Evolutionary conservation across 2,329 filamentous ascomycete genomes (phyloP).

Genomic region (Graphiopsis chlorocephala): DNA sequence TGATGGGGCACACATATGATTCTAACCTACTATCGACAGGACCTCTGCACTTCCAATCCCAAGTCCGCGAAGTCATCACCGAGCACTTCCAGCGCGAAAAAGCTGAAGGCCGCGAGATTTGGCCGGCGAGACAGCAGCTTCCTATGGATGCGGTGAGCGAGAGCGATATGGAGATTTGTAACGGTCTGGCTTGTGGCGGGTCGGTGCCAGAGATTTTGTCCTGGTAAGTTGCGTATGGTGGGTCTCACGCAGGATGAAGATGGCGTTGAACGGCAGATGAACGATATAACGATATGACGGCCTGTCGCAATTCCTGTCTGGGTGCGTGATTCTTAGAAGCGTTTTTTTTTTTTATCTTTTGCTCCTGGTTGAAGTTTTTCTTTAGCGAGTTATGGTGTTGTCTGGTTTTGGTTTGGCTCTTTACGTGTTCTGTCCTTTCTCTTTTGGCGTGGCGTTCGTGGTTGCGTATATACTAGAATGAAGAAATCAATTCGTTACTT

Average conservation of each 20-base stretch:
- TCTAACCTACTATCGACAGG: constrained; percentile 42
- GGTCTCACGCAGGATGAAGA: neutral
- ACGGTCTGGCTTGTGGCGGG: constrained; percentile 4
- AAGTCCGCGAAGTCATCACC: constrained; percentile 45
- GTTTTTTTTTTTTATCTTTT: neutral
- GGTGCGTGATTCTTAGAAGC: neutral
- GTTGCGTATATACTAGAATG: neutral
- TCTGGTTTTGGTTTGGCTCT: neutral
- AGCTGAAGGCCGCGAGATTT: constrained; percentile 46
- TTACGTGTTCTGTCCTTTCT: too few species aligned
- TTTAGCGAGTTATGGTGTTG: neutral
- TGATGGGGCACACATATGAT: too few species aligned
- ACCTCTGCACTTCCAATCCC: constrained; percentile 54
- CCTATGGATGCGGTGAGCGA: constrained; percentile 13
- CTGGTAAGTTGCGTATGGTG: neutral
- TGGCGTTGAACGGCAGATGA: neutral
- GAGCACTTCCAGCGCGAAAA: constrained; percentile 49
- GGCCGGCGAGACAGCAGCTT: constrained; percentile 44
- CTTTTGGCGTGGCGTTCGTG: neutral
- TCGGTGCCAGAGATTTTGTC: neutral
- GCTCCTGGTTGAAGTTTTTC: neutral
- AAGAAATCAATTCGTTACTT: neutral
- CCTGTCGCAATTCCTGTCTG: neutral
- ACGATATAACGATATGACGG: neutral
- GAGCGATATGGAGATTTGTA: constrained; percentile 23